A percentile compares a stretch with the other conserved stretches of the same genome.
Evolutionary conservation across 306 rosid species (phyloP).

Genomic region (Castanea mollissima): DNA sequence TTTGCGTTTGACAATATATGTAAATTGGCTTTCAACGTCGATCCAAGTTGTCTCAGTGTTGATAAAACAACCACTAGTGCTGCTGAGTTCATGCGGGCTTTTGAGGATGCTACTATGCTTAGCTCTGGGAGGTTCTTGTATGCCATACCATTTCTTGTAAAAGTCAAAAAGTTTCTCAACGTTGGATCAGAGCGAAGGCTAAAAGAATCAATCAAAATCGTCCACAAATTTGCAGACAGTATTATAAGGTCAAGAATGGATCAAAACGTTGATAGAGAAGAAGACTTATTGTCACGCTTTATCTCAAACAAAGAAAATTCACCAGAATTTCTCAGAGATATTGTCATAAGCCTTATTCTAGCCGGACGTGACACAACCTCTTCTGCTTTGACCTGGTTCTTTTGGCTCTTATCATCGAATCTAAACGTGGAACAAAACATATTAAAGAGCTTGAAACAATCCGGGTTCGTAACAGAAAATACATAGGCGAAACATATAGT

Average conservation of each 20-base stretch:
- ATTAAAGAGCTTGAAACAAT: slow-evolving; percentile 31
- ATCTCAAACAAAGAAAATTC: slow-evolving; percentile 16
- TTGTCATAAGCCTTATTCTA: too few species aligned
- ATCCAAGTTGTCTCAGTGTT: slow-evolving; percentile 51
- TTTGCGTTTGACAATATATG: slow-evolving; percentile 74
- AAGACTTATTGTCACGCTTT: slow-evolving; percentile 63
- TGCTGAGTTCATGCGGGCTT: slow-evolving; percentile 58
- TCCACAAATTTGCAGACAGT: slow-evolving; percentile 39
- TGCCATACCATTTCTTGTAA: slow-evolving; percentile 7
- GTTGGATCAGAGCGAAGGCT: slow-evolving; percentile 37
- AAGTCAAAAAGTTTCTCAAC: slow-evolving; percentile 35
- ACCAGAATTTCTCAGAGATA: too few species aligned
- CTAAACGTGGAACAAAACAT: slow-evolving; percentile 14
- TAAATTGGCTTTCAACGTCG: slow-evolving; percentile 59
- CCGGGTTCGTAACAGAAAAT: slow-evolving; percentile 20
- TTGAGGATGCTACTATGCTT: slow-evolving; percentile 49
- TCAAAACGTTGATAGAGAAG: not conserved
- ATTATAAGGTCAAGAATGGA: slow-evolving; percentile 52
- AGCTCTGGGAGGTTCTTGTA: slow-evolving; percentile 47
- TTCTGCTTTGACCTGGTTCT: slow-evolving; percentile 66
- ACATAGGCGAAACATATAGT: slow-evolving; percentile 19
- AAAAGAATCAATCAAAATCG: too few species aligned
- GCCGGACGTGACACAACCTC: slow-evolving; percentile 60
- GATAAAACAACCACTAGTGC: slow-evolving; percentile 25
- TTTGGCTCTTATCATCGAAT: slow-evolving; percentile 55